Evolutionary conservation across 1,284 basidiomycete species (phyloP).

Genomic region (Kwoniella shivajii): DNA sequence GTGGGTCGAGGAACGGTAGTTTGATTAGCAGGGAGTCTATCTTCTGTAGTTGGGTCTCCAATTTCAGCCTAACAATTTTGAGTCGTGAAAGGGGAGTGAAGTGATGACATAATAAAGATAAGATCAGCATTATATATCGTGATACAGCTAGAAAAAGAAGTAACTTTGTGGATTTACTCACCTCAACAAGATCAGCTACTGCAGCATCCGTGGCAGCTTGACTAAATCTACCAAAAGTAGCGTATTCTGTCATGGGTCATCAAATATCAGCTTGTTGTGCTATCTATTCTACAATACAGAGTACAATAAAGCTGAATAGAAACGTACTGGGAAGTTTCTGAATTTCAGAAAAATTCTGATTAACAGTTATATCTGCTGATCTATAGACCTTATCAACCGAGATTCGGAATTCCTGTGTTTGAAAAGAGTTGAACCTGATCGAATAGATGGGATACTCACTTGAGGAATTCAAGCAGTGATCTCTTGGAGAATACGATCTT

Average conservation of each 20-base stretch:
- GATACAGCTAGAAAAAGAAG: no score
- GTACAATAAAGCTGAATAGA: no score
- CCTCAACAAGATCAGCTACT: constrained; percentile 53
- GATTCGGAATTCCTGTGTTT: background rate
- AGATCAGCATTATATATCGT: no score
- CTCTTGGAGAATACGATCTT: constrained; percentile 55
- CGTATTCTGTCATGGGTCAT: constrained; percentile 44
- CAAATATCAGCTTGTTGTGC: constrained; percentile 4
- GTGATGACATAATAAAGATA: no score
- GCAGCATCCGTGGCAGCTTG: constrained; percentile 52
- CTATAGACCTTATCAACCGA: constrained; percentile 18
- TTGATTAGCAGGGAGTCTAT: constrained; percentile 26
- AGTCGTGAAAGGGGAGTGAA: no score
- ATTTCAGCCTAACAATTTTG: constrained; percentile 55
- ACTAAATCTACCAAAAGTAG: constrained; percentile 53
- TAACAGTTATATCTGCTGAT: constrained; percentile 50
- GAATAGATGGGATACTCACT: constrained; percentile 24
- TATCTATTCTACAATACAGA: background rate
- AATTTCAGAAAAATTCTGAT: constrained; percentile 53
- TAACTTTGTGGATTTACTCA: constrained; percentile 17
- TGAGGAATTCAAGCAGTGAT: constrained; percentile 54
- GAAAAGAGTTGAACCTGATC: no score
- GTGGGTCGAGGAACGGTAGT: constrained; percentile 44
- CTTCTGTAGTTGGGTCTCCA: constrained; percentile 45
- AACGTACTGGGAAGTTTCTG: constrained; percentile 50